Evolutionary conservation across 2,329 filamentous ascomycete species (phyloP), one percentile per base, ranked within the genome.

Genomic region (Fusarium pseudocircinatum): DNA sequence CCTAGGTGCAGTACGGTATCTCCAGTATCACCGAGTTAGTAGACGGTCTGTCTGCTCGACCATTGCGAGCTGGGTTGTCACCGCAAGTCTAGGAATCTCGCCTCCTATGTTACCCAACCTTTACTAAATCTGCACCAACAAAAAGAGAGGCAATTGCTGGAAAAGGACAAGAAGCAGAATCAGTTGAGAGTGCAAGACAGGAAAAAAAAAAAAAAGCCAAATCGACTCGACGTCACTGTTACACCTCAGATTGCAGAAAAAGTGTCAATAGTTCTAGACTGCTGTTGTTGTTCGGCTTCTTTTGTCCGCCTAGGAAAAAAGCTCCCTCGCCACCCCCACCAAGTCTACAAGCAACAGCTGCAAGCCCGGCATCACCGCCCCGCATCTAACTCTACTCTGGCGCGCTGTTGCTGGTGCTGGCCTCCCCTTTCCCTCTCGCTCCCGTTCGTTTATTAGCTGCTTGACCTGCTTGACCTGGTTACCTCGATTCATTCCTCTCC

Each of bases 281-380:
- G 26, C 32, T 54, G 20, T 56, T 28, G 34, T 18, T 63, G 57
- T 28, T 26, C 30, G 54, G 34, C 28, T 74, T 72, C 56, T 72
- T 69, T 50, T 70, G 60, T 62, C 52, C 4, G 20, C 32, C 61
- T 42, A 39, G 18, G 62, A 50, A 69, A 40, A 40, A 44, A 63
- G 61, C 71, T 74, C 60, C 46, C 44, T 67, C 73, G 72, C 67
- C 73, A 75, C 73, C 72, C 73, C 72, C 73, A 75, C 73, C 73
- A 75, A 60, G 52, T 60, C 49, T 47, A 49, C 60, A 52, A 53
- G 67, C 61, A 50, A 46, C 44, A 72, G 59, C 63, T 68, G 56
- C 58, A 60, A 68, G 63, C 64, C 56, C 54, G 67, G 63, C 67
- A 73, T 75, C 61, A 73, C 75, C 62, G 75, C 74, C 69, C 67